Evolutionary conservation across 768 basidiomycete species (phyloP), one percentile per base, ranked within the genome.

Genomic region (Leucogyrophana mollusca): DNA sequence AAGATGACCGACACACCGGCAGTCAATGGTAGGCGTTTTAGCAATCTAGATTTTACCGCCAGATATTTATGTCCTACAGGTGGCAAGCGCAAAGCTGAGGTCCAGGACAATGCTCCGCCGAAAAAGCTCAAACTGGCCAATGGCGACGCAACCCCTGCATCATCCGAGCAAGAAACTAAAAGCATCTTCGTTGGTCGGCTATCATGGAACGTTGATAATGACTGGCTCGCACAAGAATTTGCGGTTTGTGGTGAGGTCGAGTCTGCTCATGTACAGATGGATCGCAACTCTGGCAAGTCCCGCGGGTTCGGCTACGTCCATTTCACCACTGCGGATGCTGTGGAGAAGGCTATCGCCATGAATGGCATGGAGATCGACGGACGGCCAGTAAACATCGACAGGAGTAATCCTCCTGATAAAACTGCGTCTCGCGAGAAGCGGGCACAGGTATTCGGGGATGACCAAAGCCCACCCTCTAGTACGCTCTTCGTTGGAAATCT

Each of bases 171-270:
- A 53, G 76, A 82, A 47, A 72, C 73, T 13, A 84, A 75, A 58
- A 84, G 87, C 32, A 78, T 97, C 56, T 98, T 94, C 60, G 92
- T 99, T 54, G 95, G 95, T 45, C 79, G 80, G 48, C 78, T 99
- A 36, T 94, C 92, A 10, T 99, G 94, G 94, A 90, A 89, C 64
- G 87, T 98, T 52, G 95, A 97, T 73, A 88, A 91, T 63, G 95
- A 97, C 67, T 90, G 92, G 77, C 83, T 98, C 51, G 82, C 86
- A 40, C 78, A 85, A 65, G 95, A 97, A 67, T 97, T 99, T 54
- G 82, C 85, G 24, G 73, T 77, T 44, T 94, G 85, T 57, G 96
- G 96, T 41, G 90, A 94, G 70, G 81, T 99, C 57, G 79, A 83
- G 50, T 83, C 82, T n/a, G 93, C 91, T 5, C 83, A 79, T n/a